Evolutionary conservation across 2,329 filamentous ascomycete genomes (phyloP).

Genomic region (Colletotrichum higginsianum): DNA sequence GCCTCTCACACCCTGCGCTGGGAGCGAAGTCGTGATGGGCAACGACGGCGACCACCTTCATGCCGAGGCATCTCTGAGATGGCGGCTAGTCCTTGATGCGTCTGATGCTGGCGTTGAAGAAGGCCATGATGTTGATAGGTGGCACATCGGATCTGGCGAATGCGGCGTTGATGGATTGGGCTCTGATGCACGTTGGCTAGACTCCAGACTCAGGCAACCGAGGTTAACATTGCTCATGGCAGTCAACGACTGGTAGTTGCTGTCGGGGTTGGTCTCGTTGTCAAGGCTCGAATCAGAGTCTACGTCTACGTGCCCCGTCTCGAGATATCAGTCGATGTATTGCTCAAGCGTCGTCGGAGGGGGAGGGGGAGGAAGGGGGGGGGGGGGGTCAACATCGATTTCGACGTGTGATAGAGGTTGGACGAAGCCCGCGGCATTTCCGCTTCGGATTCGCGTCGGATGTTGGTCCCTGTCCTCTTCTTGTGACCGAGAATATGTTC

Average conservation of each 20-base stretch:
- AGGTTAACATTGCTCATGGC: conserved; percentile 10
- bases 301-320: conserved; percentile 15
- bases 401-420: conserved; percentile 25
- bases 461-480: background rate
- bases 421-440: conserved; percentile 12
- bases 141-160: background rate
- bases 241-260: background rate
- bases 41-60: conserved; percentile 25
- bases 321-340: conserved; percentile 19
- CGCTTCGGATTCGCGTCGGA: conserved; percentile 7
- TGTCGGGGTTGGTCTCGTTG: background rate
- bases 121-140: conserved; percentile 12
- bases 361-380: background rate
- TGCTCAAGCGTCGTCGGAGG: background rate
- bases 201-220: conserved; percentile 8
- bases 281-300: background rate
- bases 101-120: conserved; percentile 15
- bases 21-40: background rate
- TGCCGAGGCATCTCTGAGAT: background rate
- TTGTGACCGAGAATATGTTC: no score
- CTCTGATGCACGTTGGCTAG: conserved; percentile 1
- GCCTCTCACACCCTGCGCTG: conserved; percentile 3
- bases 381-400: background rate
- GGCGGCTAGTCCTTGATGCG: conserved; percentile 15
- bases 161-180: background rate